phyloP scores from a whole-genome alignment of 2,329 filamentous ascomycete species.

The Scopulariopsis brevicaulis region DNA sequence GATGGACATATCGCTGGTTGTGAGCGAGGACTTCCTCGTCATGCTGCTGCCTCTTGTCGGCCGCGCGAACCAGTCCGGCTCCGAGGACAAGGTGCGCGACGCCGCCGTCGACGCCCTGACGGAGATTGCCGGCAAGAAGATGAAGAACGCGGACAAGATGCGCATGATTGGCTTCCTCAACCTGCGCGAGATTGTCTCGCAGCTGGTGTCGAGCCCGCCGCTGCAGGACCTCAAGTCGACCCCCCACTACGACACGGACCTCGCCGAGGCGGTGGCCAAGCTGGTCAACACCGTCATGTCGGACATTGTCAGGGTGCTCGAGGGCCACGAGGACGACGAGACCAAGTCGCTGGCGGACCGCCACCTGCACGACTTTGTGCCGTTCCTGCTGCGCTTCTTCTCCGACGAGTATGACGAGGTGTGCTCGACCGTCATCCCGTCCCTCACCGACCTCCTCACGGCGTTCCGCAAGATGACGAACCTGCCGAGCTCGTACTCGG shows the following conservation, averaged over 20 bases:
- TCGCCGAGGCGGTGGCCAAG: conserved; percentile 90
- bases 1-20: conserved; percentile 91
- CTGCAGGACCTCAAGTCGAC: conserved; percentile 70
- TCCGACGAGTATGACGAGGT: conserved; percentile 97
- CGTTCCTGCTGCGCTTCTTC: conserved; percentile 85
- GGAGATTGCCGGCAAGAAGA: conserved; percentile 96
- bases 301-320: conserved; percentile 79
- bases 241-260: conserved; percentile 83
- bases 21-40: conserved; percentile 79
- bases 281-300: conserved; percentile 83
- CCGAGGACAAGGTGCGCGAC: conserved; percentile 73
- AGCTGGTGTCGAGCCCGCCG: conserved; percentile 74
- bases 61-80: conserved; percentile 49
- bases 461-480: conserved; percentile 74
- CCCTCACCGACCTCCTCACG: conserved; percentile 81
- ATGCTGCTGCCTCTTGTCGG: conserved; percentile 79
- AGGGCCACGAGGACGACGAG: conserved; percentile 47
- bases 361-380: conserved; percentile 72
- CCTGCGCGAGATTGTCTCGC: conserved; percentile 70
- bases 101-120: conserved; percentile 91
- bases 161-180: conserved; percentile 89
- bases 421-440: conserved; percentile 89
- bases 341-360: conserved; percentile 67
- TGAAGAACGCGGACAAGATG: conserved; percentile 88
- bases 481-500: conserved; percentile 63